Evolutionary conservation across 2,329 filamentous ascomycete species (phyloP), one percentile per base, ranked within the genome.

Genomic region (Fusarium secorum): DNA sequence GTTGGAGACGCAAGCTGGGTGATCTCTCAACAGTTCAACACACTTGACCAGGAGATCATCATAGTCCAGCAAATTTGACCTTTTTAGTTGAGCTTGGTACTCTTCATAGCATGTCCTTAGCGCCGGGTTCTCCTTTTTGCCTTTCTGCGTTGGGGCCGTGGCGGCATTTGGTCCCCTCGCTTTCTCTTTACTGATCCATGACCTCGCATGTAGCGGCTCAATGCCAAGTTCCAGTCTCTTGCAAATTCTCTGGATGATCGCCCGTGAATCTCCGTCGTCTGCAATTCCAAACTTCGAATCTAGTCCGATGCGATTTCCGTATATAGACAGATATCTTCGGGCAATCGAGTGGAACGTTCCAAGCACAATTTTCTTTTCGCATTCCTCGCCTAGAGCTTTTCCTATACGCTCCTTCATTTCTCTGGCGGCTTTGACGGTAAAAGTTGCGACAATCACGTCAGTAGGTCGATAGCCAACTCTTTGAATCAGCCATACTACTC

Each of bases 341-440:
- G 95, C 90, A 72, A 99, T 94, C 51, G 94, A 97, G 82, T 99
- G 95, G 74, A 99, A 98, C 0, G 96, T 99, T 22, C 95, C 95
- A 7, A 99, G 84, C 35, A 98, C 88, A 70, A 99, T 85, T 75
- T 90, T 92, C 59, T 87, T 90, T 77, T 94, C 93, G 20, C 90
- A 83, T 10, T 90, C 90, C 66, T 91, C 87, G 3, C 94, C 94
- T n/a, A 98, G 85, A n/a, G 93, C 86, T 64, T 87, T 91, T 1
- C 90, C 89, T 61, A 98, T 93, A 11, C 95, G 89, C 77, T 94
- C 90, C 76, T 94, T 94, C 95, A 99, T 99, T 83, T 98, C 95
- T 22, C 85, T 88, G 22, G 95, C 93, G 2, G 96, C 95, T 80
- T 98, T 98, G 79, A 97, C 94, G 4, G 96, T 99, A 78, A 99